Evolutionary conservation across 2,329 filamentous ascomycete species (phyloP), one percentile per base, ranked within the genome.

Genomic region (Xylaria digitata): DNA sequence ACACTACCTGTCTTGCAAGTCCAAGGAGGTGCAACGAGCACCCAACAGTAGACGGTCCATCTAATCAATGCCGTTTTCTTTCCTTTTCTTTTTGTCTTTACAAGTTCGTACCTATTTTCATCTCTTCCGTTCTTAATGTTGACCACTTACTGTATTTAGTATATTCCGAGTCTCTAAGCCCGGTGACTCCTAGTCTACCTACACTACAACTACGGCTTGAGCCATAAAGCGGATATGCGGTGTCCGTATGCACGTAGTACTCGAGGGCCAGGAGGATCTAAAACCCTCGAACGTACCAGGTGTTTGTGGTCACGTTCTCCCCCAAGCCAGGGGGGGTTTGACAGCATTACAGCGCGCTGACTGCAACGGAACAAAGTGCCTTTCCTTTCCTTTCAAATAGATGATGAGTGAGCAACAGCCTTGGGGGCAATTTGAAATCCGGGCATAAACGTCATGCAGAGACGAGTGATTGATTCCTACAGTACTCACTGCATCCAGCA

Each of bases 381-480:
- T 56, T 49, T 52, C 19, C 34, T 56, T 49, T 52, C 19, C 50
- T 55, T 30, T 64, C 26, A 55, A 48, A 61, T 64, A 42, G 55
- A 42, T 42, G 60, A 53, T 60, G 49, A 60, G 53, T n/a, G 60
- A 63, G 42, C 46, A 21, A 46, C 32, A 59, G 58, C 46, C 63
- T 52, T 57, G 21, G 32, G 49, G 19, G 21, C 46, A 53, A 68
- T 68, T 68, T 68, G 63, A 66, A 52, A 68, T 66, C 48, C 42
- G 21, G 23, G 43, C 34, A 59, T 32, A 30, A 26, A 53, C 65
- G 30, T 46, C 42, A 50, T 66, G 60, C 54, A 21, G 49, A 30
- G 37, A 49, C 30, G 50, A 43, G 23, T 26, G 37, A 55, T 42
- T 40, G 37, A 55, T 42, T 40, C 55, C 49, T 42, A 23, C 30